Evolutionary conservation across 768 basidiomycete species (phyloP), one percentile per base, ranked within the genome.

Genomic region (Rhodotorula graminis): DNA sequence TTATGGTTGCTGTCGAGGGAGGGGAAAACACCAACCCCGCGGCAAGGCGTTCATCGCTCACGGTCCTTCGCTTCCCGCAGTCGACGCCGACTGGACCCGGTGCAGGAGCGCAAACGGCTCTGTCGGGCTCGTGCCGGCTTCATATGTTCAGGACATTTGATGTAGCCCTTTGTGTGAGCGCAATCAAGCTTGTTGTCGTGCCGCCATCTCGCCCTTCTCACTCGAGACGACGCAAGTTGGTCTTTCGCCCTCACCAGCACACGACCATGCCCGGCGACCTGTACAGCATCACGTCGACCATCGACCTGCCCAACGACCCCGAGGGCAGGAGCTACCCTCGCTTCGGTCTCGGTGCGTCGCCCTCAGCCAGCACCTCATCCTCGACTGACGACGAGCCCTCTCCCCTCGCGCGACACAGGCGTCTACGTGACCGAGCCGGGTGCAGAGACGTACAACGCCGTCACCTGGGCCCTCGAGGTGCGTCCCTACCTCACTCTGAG

Each of bases 391-490:
- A 23, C 49, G 46, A 46, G 33, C 46, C 42, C 58, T 61, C 70
- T 65, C 11, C 27, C 5, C n/a, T n/a, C n/a, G 1, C 53, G 70
- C 84, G 83, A 23, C 21, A 18, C 56, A 72, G 71, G 86, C 33
- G 87, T 86, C 18, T 89, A 89, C 80, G 87, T 89, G 78, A 83
- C 88, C 79, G 82, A 71, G 49, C 70, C 84, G n/a, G 87, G 87
- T 44, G 78, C 82, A 37, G 84, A 85, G 76, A 86, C 87, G 0
- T 86, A 87, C 77, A 79, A 84, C 53, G 84, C 84, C 57, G 86
- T 88, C 27, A 85, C 80, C 42, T 86, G 84, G 82, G 89, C 88
- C 5, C 82, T 89, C 21, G 86, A 89, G 83, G 87, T 86, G 74
- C 57, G 80, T 70, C 64, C 66, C 6, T 6, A 27, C 27, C 37